phyloP scores from a whole-genome alignment of 441 rosid genomes.

The Erodium texanum region DNA sequence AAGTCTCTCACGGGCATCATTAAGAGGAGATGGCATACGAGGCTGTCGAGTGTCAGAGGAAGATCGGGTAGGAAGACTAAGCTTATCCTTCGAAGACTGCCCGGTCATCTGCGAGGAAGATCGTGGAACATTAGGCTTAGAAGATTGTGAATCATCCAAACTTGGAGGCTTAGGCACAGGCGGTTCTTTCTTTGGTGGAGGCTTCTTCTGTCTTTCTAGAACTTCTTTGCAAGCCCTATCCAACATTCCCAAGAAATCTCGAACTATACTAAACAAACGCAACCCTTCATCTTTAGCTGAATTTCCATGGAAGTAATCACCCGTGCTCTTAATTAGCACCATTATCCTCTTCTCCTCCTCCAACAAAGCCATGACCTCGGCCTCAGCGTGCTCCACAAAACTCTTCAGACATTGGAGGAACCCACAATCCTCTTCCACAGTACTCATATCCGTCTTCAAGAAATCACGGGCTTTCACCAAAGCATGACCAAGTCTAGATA shows the following conservation, averaged over 20 bases:
- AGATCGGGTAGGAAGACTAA: not conserved
- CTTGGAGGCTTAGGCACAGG: not conserved
- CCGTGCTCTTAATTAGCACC: constrained; percentile 80
- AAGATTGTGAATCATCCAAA: not conserved
- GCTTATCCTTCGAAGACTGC: not conserved
- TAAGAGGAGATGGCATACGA: not conserved
- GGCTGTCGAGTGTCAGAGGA: not conserved
- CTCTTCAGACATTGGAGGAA: constrained; percentile 55
- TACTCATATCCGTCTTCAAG: constrained; percentile 61
- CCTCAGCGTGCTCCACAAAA: constrained; percentile 73
- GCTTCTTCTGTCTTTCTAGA: constrained; percentile 33
- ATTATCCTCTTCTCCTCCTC: constrained; percentile 77
- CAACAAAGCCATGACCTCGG: constrained; percentile 41
- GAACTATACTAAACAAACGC: constrained; percentile 61
- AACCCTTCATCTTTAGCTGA: constrained; percentile 82
- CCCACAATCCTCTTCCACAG: constrained; percentile 53
- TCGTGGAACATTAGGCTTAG: not conserved
- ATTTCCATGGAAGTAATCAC: constrained; percentile 93
- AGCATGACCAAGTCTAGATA: constrained; percentile 51
- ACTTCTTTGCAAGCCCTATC: constrained; percentile 86
- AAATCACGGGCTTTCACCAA: constrained; percentile 52
- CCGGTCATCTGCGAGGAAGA: not conserved
- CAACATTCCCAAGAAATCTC: constrained; percentile 71
- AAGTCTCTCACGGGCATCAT: not conserved
- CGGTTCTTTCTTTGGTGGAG: constrained; percentile 27